Evolutionary conservation across 768 basidiomycete species (phyloP).

Genomic region (Tylopilus subfusipes): DNA sequence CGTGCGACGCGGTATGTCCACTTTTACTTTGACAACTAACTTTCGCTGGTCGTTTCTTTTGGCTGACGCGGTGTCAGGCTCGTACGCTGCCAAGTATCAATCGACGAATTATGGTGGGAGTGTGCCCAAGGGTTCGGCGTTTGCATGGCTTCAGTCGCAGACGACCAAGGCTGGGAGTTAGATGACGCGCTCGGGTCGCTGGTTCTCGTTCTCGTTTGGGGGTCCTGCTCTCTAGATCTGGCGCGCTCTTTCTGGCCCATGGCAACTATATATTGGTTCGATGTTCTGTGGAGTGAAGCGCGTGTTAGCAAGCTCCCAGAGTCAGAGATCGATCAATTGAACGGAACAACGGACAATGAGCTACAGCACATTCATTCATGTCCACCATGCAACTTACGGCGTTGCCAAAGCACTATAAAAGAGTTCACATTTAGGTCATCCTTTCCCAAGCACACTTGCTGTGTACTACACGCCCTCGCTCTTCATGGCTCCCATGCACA

Average conservation of each 20-base stretch:
- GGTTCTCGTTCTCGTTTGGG: not conserved
- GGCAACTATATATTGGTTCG: too few species aligned
- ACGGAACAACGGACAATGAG: too few species aligned
- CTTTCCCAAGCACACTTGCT: too few species aligned
- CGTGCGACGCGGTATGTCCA: conserved; percentile 8
- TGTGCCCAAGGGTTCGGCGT: conserved; percentile 4
- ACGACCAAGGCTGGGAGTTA: not conserved
- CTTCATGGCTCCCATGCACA: conserved; percentile 17
- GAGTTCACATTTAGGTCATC: too few species aligned
- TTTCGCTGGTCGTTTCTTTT: not conserved
- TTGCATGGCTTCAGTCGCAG: not conserved
- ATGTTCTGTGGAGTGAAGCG: too few species aligned
- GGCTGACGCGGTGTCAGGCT: conserved; percentile 3
- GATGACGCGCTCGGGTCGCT: not conserved
- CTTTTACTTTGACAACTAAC: too few species aligned
- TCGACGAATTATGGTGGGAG: conserved; percentile 18
- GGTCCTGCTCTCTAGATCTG: not conserved
- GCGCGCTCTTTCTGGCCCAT: too few species aligned
- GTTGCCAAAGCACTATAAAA: too few species aligned
- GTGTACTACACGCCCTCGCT: not conserved
- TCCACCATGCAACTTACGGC: too few species aligned
- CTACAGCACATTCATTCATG: too few species aligned
- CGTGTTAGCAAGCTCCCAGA: too few species aligned
- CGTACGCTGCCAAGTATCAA: conserved; percentile 19
- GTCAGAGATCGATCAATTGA: too few species aligned